These are phyloP conservation scores for Fusarium sororula DNA, from an alignment of 2,329 filamentous ascomycete genomes.

Conservation along the genomic window DNA sequence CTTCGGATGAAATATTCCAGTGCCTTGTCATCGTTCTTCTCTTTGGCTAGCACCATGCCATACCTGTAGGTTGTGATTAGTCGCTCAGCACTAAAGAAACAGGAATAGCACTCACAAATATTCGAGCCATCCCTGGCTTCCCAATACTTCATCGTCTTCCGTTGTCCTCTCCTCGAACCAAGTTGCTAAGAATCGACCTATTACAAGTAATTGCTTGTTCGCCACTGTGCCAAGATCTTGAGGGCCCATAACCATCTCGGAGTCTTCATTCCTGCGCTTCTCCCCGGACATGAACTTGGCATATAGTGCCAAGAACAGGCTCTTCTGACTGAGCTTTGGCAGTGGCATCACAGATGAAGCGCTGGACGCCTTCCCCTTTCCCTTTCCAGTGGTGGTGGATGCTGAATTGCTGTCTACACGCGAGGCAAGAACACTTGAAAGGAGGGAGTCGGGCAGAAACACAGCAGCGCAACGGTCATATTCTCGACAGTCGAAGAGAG, in stretches of 20 bases:
- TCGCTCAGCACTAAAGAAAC: background rate
- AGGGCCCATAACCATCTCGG: constrained; percentile 95
- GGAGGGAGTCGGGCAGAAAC: constrained; percentile 82
- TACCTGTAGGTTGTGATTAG: constrained; percentile 62
- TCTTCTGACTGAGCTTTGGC: constrained; percentile 82
- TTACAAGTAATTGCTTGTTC: constrained; percentile 84
- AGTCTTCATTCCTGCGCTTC: constrained; percentile 95
- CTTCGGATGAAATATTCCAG: constrained; percentile 88
- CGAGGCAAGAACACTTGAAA: constrained; percentile 70
- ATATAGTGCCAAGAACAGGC: constrained; percentile 90
- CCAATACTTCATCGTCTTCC: constrained; percentile 66
- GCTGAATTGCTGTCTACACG: constrained; percentile 50
- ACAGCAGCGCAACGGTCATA: constrained; percentile 93
- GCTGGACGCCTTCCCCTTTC: constrained; percentile 57
- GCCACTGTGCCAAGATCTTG: constrained; percentile 84
- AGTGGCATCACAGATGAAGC: constrained; percentile 46
- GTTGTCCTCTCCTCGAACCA: constrained; percentile 77
- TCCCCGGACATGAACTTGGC: constrained; percentile 93
- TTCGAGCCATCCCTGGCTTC: constrained; percentile 92
- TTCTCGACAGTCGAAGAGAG: constrained; percentile 94
- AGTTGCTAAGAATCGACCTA: constrained; percentile 79
- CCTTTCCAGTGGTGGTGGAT: constrained; percentile 66
- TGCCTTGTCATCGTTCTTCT: constrained; percentile 87
- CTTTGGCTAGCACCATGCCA: constrained; percentile 87
- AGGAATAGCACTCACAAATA: constrained; percentile 66